phyloP scores from a whole-genome alignment of 331 rosid genomes.

The Malus hybrid region DNA sequence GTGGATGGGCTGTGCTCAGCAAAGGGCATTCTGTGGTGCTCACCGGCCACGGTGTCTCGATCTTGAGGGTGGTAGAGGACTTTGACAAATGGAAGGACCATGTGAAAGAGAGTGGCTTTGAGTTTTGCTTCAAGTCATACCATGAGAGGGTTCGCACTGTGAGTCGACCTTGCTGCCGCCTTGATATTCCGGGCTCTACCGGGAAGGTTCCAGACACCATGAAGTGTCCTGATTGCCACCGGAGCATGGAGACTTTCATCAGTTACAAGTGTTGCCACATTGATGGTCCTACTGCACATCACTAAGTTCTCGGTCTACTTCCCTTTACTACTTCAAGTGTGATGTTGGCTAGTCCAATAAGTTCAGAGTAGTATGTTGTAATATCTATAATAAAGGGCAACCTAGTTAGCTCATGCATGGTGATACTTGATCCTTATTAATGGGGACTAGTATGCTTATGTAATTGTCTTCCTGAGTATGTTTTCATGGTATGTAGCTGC shows the following conservation, averaged over 20 bases:
- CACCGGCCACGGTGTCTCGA: slow-evolving; percentile 32
- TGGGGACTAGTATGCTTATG: too few relatives aligned
- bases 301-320: neutral
- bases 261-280: slow-evolving; percentile 41
- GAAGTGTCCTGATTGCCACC: slow-evolving; percentile 35
- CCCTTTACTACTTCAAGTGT: neutral
- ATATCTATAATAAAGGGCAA: neutral
- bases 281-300: slow-evolving; percentile 10
- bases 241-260: slow-evolving; percentile 30
- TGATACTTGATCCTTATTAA: neutral
- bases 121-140: slow-evolving; percentile 11
- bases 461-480: too few relatives aligned
- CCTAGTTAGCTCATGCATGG: neutral
- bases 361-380: neutral
- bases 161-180: slow-evolving; percentile 21
- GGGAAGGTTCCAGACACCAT: slow-evolving; percentile 34
- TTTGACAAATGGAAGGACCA: slow-evolving; percentile 35
- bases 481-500: neutral
- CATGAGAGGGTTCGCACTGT: slow-evolving; percentile 9
- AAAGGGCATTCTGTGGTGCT: slow-evolving; percentile 29
- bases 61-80: slow-evolving; percentile 26
- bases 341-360: neutral
- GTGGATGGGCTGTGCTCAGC: slow-evolving; percentile 41
- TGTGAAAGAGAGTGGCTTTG: slow-evolving; percentile 25
- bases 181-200: slow-evolving; percentile 16